Conservation (phyloP, 1,284 basidiomycete genomes). For the Apiotrichum laibachii region DNA sequence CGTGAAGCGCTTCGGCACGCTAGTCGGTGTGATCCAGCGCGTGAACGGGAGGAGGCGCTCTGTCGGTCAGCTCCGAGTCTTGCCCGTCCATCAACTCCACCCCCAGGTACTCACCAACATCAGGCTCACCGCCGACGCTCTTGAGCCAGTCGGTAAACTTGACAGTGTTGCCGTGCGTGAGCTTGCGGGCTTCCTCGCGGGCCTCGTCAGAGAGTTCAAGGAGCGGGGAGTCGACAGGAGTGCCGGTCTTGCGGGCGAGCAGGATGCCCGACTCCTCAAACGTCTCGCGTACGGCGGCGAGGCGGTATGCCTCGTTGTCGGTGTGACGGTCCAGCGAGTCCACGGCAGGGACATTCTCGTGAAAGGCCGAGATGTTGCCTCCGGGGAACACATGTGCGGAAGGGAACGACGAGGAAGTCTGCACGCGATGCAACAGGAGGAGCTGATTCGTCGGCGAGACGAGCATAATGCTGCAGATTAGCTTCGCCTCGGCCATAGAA, state of each 20-base stretch:
- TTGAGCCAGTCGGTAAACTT: slow-evolving; percentile 15
- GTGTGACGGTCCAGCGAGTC: slow-evolving; percentile 8
- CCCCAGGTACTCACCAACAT: slow-evolving; percentile 3
- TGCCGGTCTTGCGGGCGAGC: slow-evolving; percentile 7
- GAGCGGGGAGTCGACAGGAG: neutral
- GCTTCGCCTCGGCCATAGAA: neutral
- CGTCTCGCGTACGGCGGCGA: slow-evolving; percentile 22
- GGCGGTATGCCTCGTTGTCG: slow-evolving; percentile 14
- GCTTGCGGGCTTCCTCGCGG: slow-evolving; percentile 14
- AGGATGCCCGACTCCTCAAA: slow-evolving; percentile 24
- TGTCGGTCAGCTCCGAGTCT: neutral
- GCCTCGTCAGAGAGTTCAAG: slow-evolving; percentile 5
- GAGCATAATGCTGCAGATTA: slow-evolving; percentile 10
- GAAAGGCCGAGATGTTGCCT: slow-evolving; percentile 12
- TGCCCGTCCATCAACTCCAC: neutral
- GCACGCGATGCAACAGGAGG: slow-evolving; percentile 15
- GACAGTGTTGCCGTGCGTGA: slow-evolving; percentile 16
- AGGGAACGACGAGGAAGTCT: slow-evolving; percentile 8
- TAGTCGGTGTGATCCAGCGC: slow-evolving; percentile 23
- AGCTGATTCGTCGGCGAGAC: slow-evolving; percentile 16
- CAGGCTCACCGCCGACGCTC: slow-evolving; percentile 14
- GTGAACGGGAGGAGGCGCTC: slow-evolving; percentile 21
- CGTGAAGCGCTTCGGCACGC: slow-evolving; percentile 19
- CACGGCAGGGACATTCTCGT: slow-evolving; percentile 12
- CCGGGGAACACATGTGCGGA: slow-evolving; percentile 16